Base-by-base conservation (phyloP, 1,139 yeast genomes). In the Sugiyamaella japonica region DNA sequence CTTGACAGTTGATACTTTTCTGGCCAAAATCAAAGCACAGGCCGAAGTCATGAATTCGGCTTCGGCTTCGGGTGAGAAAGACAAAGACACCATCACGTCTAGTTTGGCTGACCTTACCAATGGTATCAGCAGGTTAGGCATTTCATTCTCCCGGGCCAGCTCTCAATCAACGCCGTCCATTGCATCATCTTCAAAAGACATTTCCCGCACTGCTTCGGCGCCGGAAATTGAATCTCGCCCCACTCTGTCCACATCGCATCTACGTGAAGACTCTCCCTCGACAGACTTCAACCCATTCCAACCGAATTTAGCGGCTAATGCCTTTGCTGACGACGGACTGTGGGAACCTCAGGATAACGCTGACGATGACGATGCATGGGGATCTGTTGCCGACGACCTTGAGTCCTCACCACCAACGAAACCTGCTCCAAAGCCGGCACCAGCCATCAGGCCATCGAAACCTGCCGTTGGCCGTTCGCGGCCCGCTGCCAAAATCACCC, bases 1-100 rank as follows among this genome's bases (percentile, higher is more conserved):
- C 60, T 71, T 76, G 50, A 77, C 89, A 0, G 84, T 90, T 65
- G 82, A 83, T 38, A 60, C 79, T 34, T 88, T 86, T 65, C 77
- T 89, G 67, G 75, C 76, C 15, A 81, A 84, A 56, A 85, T 89
- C 40, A 85, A 83, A 59, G 70, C 71, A 25, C 89, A 85, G 60
- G 86, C 95, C 0, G 71, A 76, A 1, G 69, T 74, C 2, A 70
- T 87, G 55, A 47, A 40, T 29, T 29, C 34, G 2, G 25, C 9
- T 2, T 13, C 46, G 28, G 37, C 23, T 10, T 16, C 46, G 5
- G 31, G 39, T n/a, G 39, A 29, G 13, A 34, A 40, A 25, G 17
- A 40, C 2, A 34, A 10, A 7, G 9, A 7, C 8, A 28, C 13
- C 13, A 3, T 28, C 29, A 40, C 38, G 28, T 29, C 13, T 23